Evolutionary conservation across 1,284 basidiomycete genomes (phyloP).

Genomic region (Pseudozyma pruni): DNA sequence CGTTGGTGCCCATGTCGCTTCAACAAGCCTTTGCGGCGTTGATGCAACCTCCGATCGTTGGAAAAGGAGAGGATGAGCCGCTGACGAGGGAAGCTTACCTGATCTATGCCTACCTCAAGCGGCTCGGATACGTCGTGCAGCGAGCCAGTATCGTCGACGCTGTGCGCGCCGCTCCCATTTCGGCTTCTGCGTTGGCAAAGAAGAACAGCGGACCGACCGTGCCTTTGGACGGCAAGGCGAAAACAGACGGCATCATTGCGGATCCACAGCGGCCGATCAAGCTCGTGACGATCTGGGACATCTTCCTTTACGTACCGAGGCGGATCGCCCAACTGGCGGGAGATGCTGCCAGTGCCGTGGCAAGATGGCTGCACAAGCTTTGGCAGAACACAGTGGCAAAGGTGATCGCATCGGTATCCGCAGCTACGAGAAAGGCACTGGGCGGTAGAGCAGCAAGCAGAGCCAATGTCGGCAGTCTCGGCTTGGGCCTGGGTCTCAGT

Average conservation of each 20-base stretch:
- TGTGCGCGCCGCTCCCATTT: slow-evolving; percentile 32
- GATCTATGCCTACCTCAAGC: slow-evolving; percentile 89
- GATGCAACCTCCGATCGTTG: slow-evolving; percentile 69
- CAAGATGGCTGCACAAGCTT: neutral
- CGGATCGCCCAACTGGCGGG: slow-evolving; percentile 32
- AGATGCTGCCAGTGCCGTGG: slow-evolving; percentile 9
- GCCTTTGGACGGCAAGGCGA: neutral
- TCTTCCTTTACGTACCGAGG: slow-evolving; percentile 46
- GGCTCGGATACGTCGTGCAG: slow-evolving; percentile 88
- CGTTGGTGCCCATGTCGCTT: slow-evolving; percentile 79
- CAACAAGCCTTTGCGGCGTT: slow-evolving; percentile 88
- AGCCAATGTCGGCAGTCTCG: slow-evolving; percentile 7
- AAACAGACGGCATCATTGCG: slow-evolving; percentile 36
- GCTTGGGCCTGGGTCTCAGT: slow-evolving; percentile 3
- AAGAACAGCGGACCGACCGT: slow-evolving; percentile 9
- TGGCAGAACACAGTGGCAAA: slow-evolving; percentile 3
- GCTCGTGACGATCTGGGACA: slow-evolving; percentile 49
- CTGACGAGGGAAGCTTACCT: slow-evolving; percentile 83
- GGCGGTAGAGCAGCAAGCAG: neutral
- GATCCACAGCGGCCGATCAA: slow-evolving; percentile 49
- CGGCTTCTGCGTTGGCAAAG: slow-evolving; percentile 10
- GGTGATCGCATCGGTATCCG: slow-evolving; percentile 2
- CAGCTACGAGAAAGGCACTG: neutral
- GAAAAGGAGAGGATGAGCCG: slow-evolving; percentile 76
- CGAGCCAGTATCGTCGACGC: slow-evolving; percentile 70